Evolutionary conservation across 148 eudicot genomes (phyloP).

Genomic region (Fagopyrum esculentum): DNA sequence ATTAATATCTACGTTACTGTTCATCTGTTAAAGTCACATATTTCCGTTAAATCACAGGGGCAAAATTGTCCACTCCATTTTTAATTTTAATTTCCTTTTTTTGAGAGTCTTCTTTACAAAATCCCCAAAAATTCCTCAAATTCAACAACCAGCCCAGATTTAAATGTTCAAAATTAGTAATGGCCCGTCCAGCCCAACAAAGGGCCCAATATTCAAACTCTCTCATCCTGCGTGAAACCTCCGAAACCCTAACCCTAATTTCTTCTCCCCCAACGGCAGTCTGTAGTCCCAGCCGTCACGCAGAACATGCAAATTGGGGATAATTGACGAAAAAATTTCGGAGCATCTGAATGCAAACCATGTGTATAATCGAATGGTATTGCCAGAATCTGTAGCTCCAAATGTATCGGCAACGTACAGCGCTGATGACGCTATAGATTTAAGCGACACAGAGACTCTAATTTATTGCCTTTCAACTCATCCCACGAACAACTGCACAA

Average conservation of each 20-base stretch:
- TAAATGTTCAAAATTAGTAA: no score
- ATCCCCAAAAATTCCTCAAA: no score
- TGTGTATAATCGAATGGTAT: conserved; percentile 7
- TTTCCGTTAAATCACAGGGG: no score
- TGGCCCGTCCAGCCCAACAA: no score
- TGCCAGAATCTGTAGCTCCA: conserved; percentile 27
- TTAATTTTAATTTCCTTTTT: no score
- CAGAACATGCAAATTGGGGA: no score
- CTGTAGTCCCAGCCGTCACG: neutral
- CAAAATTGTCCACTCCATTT: no score
- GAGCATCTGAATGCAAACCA: conserved; percentile 26
- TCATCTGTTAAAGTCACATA: no score
- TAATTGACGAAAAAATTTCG: neutral
- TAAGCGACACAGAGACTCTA: conserved; percentile 6
- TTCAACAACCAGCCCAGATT: no score
- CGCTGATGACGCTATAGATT: neutral
- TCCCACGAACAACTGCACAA: neutral
- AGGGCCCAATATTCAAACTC: no score
- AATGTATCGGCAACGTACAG: conserved; percentile 25
- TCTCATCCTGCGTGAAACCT: neutral
- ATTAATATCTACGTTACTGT: no score
- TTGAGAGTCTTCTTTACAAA: no score
- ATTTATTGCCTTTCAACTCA: neutral
- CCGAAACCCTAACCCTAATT: neutral
- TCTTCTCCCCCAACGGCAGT: neutral